Percentiles rank a stretch among this genome's conserved stretches.
phyloP scores from a whole-genome alignment of 306 rosid genomes.

The Crataegus laevigata region DNA sequence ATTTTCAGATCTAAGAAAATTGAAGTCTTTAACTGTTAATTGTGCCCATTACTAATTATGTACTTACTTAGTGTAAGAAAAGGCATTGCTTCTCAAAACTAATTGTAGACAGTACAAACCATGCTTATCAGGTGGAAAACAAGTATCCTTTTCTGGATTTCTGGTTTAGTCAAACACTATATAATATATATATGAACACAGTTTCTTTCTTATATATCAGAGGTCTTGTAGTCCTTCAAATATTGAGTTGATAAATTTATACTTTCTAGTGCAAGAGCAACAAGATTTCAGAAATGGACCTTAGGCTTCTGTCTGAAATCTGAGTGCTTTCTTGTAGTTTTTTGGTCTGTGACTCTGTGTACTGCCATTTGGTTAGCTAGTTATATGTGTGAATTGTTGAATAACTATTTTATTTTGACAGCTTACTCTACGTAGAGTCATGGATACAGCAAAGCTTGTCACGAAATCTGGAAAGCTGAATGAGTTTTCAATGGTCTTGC shows the following conservation, averaged over 20 bases:
- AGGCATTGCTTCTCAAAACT: neutral
- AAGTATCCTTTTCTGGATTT: neutral
- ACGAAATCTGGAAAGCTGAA: conserved; percentile 88
- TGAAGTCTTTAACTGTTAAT: neutral
- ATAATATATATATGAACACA: neutral
- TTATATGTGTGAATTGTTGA: conserved; percentile 8
- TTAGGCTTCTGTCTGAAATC: neutral
- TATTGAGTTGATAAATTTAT: neutral
- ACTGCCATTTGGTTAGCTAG: neutral
- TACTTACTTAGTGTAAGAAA: neutral
- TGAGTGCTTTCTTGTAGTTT: neutral
- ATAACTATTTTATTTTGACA: conserved; percentile 32
- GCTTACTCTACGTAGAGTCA: conserved; percentile 83
- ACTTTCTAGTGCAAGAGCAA: neutral
- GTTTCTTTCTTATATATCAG: neutral
- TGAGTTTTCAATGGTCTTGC: conserved; percentile 96
- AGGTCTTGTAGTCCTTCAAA: neutral
- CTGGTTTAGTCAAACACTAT: neutral
- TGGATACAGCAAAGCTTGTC: conserved; percentile 89
- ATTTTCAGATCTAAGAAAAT: neutral
- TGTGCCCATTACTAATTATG: neutral
- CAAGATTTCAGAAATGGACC: neutral
- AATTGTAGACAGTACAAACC: neutral
- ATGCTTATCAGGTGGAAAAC: neutral
- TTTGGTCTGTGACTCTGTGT: neutral